These are phyloP conservation scores for Colletotrichum destructivum DNA, from an alignment of 2,329 filamentous ascomycete species.

Conservation along the genomic window DNA sequence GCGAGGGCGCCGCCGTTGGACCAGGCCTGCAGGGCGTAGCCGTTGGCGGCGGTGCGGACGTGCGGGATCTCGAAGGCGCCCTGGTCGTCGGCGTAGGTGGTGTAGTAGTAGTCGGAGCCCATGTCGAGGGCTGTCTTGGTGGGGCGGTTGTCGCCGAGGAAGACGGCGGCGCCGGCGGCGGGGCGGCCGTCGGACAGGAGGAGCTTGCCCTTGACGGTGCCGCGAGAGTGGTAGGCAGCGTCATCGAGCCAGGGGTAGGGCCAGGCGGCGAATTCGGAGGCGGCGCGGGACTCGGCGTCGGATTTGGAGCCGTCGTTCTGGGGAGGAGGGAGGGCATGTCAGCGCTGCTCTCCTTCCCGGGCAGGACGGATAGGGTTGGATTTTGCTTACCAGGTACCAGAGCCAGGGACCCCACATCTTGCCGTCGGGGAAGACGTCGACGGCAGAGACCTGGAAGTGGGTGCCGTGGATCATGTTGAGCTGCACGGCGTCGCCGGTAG, in stretches of 20 bases:
- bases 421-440: constrained; percentile 55
- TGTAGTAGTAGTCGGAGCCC: constrained; percentile 66
- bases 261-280: constrained; percentile 60
- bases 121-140: constrained; percentile 62
- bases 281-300: constrained; percentile 57
- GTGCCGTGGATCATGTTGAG: constrained; percentile 70
- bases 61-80: constrained; percentile 61
- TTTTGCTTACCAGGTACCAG: constrained; percentile 40
- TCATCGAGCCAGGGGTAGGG: constrained; percentile 66
- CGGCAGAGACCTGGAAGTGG: constrained; percentile 57
- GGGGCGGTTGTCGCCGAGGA: constrained; percentile 50
- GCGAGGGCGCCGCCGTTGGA: constrained; percentile 60
- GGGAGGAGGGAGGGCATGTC: neutral
- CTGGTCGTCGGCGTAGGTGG: constrained; percentile 57
- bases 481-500: constrained; percentile 65
- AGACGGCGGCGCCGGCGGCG: constrained; percentile 59
- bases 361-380: constrained; percentile 20
- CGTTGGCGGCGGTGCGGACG: constrained; percentile 58
- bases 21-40: constrained; percentile 66
- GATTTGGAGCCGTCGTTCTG: constrained; percentile 62
- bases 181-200: constrained; percentile 63
- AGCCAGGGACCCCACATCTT: constrained; percentile 62
- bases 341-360: neutral
- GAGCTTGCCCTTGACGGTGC: constrained; percentile 60
- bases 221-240: constrained; percentile 63